Evolutionary conservation across 495 filamentous ascomycete genomes (phyloP).

Genomic region (Cercophora newfieldiana): DNA sequence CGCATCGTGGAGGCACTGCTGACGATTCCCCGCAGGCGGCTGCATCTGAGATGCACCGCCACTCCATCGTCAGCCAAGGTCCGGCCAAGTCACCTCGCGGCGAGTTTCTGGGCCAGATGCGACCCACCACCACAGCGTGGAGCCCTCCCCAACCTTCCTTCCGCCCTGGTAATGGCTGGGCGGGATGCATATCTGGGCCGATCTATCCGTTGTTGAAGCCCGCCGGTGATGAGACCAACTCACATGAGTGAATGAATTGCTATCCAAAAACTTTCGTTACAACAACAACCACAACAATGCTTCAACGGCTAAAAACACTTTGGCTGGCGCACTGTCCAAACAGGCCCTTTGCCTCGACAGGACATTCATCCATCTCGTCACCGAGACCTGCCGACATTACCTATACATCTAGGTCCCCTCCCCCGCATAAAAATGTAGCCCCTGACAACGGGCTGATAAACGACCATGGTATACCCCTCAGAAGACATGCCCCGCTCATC

Average conservation of each 20-base stretch:
- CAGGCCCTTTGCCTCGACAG: not conserved
- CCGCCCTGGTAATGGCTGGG: not conserved
- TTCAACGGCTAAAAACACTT: not conserved
- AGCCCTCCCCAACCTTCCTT: not conserved
- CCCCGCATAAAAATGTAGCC: not conserved
- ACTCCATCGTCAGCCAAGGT: not conserved
- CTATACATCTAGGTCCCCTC: not conserved
- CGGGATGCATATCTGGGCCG: not conserved
- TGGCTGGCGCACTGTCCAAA: not conserved
- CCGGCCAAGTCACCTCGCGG: not conserved
- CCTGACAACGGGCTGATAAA: not conserved
- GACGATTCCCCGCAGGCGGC: not conserved
- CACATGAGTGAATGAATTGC: not conserved
- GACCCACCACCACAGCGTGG: not conserved
- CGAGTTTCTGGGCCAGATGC: not conserved
- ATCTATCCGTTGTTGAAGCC: not conserved
- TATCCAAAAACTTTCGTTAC: not conserved
- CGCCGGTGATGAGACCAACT: not conserved
- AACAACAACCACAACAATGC: not conserved
- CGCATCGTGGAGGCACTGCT: not conserved
- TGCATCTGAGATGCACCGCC: not conserved
- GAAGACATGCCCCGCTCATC: not conserved
- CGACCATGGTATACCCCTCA: conserved; percentile 8
- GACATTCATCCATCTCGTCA: not conserved
- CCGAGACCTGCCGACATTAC: not conserved